Base-by-base conservation (phyloP, 192 early-diverging fungal genomes). In the Gonapodya prolifera region DNA sequence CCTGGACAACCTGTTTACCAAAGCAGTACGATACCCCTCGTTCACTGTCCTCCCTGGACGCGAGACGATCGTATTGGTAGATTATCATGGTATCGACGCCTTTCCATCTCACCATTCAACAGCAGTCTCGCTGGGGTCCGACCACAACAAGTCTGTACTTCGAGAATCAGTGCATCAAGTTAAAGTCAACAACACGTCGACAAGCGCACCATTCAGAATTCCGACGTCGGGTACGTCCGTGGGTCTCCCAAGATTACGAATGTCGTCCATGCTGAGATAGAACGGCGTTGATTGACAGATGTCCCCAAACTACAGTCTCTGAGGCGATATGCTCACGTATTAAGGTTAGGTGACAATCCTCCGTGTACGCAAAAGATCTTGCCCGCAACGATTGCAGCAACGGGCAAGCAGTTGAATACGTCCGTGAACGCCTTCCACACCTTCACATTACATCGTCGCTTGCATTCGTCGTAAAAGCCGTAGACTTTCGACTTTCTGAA, bases 391-490 rank as follows among this genome's bases (percentile, higher is more conserved):
- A 98, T 86, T 0, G 91, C 95, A 0, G 96, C 94, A 13, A 98
- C 90, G 1, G 96, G 96, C 77, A 98, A 83, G 69, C 91, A 90
- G 81, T 98, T 96, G 83, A 98, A 98, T n/a, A 92, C 90, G 83
- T 95, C 92, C 1, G 94, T 91, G 83, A 98, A 96, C 28, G 91
- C 82, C 83, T 91, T 92, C 96, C 96, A 98, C 70, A 95, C 89
- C 80, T 95, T 96, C 74, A 94, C 80, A 69, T 84, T 94, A 34
- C 87, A 89, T 69, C 96, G 83, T 33, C 94, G 91, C 79, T 96
- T 96, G 87, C 96, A 98, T 85, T 98, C 96, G 84, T 98, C 96
- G 81, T 95, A 98, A 84, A 98, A 98, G 1, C 96, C 96, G 77
- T 98, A 96, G 2, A 95, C 94, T 93, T 78, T 18, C 8, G 71